A percentile compares a stretch with the other conserved stretches of the same genome.
Evolutionary conservation across 305 asterid species (phyloP).

Genomic region (Plantago rigida): DNA sequence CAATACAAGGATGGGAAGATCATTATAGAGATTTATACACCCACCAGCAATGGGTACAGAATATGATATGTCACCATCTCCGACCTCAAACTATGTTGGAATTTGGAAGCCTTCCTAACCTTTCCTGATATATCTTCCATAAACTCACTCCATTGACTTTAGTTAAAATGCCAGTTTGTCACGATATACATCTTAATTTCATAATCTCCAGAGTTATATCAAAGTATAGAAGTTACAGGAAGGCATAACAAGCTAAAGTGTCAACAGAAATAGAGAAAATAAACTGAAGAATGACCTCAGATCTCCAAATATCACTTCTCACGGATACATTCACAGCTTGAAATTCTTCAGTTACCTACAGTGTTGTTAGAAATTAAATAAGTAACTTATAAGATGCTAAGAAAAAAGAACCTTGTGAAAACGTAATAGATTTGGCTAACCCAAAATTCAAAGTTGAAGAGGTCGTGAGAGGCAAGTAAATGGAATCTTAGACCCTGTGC

Average conservation of each 20-base stretch:
- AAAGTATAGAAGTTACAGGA: too few relatives aligned
- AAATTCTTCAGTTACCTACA: slow-evolving; percentile 83
- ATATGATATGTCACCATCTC: too few relatives aligned
- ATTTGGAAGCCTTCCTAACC: too few relatives aligned
- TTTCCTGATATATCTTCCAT: too few relatives aligned
- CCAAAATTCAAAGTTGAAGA: slow-evolving; percentile 97
- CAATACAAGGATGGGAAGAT: too few relatives aligned
- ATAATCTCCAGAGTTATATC: too few relatives aligned
- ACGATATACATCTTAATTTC: too few relatives aligned
- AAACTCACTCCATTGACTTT: too few relatives aligned
- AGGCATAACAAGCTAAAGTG: not conserved
- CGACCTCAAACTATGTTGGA: too few relatives aligned
- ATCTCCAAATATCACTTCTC: slow-evolving; percentile 72
- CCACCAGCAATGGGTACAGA: too few relatives aligned
- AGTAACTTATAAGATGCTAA: slow-evolving; percentile 13
- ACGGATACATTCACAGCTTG: slow-evolving; percentile 94
- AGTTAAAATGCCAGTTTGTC: too few relatives aligned
- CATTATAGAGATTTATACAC: too few relatives aligned
- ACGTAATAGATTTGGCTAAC: slow-evolving; percentile 46
- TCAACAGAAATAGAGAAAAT: slow-evolving; percentile 11
- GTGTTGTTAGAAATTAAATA: slow-evolving; percentile 21
- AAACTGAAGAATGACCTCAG: slow-evolving; percentile 56
- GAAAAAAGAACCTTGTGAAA: slow-evolving; percentile 16
- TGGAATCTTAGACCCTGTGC: slow-evolving; percentile 86
- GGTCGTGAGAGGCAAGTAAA: slow-evolving; percentile 71